Conservation (phyloP, 371 early-diverging fungal species). For the Mucor indicus region DNA sequence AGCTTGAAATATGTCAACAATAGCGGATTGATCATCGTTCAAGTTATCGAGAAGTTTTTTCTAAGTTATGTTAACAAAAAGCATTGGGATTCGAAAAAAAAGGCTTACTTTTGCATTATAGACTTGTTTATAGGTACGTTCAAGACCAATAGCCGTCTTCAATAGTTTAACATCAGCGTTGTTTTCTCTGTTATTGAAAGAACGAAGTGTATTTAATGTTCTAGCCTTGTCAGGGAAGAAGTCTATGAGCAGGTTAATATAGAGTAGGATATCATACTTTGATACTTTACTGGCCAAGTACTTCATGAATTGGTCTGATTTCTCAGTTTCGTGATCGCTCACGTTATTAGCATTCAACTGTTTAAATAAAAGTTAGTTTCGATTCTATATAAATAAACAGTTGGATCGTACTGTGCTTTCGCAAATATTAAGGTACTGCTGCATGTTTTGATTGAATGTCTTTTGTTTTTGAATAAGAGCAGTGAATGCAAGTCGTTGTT, state of each 20-base stretch:
- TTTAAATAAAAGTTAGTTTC: background rate
- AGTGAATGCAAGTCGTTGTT: conserved; percentile 54
- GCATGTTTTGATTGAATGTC: conserved; percentile 43
- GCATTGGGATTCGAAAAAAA: background rate
- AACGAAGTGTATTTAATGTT: conserved; percentile 23
- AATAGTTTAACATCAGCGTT: conserved; percentile 20
- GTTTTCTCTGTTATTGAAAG: conserved; percentile 21
- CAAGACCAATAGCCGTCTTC: conserved; percentile 14
- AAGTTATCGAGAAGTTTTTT: conserved; percentile 64
- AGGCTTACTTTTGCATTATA: conserved; percentile 21
- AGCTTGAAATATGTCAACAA: conserved; percentile 67
- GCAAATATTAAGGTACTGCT: conserved; percentile 47
- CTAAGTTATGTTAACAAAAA: conserved; percentile 24
- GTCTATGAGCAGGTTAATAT: background rate
- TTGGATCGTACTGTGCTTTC: too few relatives aligned
- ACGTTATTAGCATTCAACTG: conserved; percentile 12
- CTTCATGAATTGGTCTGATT: conserved; percentile 35
- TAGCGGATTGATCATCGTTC: conserved; percentile 53
- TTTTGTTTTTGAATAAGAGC: conserved; percentile 54
- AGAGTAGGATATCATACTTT: background rate
- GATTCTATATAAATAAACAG: background rate
- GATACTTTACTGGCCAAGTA: conserved; percentile 39
- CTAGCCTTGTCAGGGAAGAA: conserved; percentile 61
- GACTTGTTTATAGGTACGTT: conserved; percentile 28
- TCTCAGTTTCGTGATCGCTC: conserved; percentile 22